These are phyloP conservation scores for Hortiboletus rubellus DNA, from an alignment of 1,284 basidiomycete genomes.

Conservation along the genomic window DNA sequence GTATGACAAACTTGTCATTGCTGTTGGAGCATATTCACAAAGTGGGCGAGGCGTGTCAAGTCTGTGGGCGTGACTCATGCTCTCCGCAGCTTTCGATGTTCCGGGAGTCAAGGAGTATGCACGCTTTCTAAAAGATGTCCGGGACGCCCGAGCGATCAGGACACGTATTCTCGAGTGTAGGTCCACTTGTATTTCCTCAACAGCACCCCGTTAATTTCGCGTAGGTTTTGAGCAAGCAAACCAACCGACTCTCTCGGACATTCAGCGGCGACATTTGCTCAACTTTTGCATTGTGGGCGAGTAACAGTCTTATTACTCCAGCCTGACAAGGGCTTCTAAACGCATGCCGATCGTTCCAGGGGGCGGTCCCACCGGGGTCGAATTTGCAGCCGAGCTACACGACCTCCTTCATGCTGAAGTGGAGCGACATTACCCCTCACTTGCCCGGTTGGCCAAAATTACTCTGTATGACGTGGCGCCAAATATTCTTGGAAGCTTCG, in stretches of 20 bases:
- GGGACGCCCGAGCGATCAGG: constrained; percentile 80
- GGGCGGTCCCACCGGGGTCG: constrained; percentile 79
- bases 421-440: constrained; percentile 58
- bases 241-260: constrained; percentile 66
- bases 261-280: constrained; percentile 65
- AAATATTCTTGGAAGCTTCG: constrained; percentile 79
- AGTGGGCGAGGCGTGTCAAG: constrained; percentile 45
- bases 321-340: constrained; percentile 1
- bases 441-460: constrained; percentile 65
- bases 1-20: constrained; percentile 84
- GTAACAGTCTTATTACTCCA: constrained; percentile 20
- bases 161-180: constrained; percentile 71
- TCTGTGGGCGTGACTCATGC: neutral
- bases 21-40: constrained; percentile 83
- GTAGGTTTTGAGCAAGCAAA: constrained; percentile 79
- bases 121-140: constrained; percentile 81
- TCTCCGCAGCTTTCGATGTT: constrained; percentile 55
- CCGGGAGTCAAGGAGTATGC: constrained; percentile 76
- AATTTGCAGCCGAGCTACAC: constrained; percentile 85
- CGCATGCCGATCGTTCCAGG: constrained; percentile 36
- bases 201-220: neutral
- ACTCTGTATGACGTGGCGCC: constrained; percentile 82
- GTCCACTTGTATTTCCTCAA: constrained; percentile 20
- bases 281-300: constrained; percentile 80
- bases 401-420: constrained; percentile 83